Evolutionary conservation across 371 early-diverging fungal genomes (phyloP).

Genomic region (Zopfochytrium polystomum): DNA sequence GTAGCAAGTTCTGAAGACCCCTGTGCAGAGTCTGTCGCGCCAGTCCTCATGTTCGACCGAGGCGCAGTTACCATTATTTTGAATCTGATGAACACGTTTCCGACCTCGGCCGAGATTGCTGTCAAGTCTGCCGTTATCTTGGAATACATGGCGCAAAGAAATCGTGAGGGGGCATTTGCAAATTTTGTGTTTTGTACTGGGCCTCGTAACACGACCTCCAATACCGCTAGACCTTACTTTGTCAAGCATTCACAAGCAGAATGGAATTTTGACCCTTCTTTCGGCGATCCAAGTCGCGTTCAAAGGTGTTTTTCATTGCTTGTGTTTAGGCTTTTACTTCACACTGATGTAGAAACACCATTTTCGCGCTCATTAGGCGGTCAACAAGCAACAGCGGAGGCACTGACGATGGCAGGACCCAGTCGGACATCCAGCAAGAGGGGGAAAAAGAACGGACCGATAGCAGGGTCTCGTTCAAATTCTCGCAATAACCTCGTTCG

Average conservation of each 20-base stretch:
- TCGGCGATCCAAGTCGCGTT: conserved; percentile 12
- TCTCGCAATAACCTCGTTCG: conserved; percentile 1
- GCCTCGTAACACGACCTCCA: neutral
- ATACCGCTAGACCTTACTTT: conserved; percentile 6
- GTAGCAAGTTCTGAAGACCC: neutral
- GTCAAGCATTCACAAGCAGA: conserved; percentile 17
- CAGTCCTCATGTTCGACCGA: conserved; percentile 20
- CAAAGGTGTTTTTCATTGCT: conserved; percentile 13
- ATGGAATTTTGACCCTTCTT: conserved; percentile 23
- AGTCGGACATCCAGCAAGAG: neutral
- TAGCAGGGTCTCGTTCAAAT: neutral
- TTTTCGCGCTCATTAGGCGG: too few relatives aligned
- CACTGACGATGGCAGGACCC: neutral
- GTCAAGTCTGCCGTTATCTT: conserved; percentile 23
- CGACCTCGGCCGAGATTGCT: conserved; percentile 20
- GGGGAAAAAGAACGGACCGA: neutral
- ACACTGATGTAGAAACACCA: too few relatives aligned
- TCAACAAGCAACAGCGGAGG: too few relatives aligned
- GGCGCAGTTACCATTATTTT: conserved; percentile 32
- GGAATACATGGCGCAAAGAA: conserved; percentile 21
- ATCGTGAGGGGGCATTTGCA: too few relatives aligned
- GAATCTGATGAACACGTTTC: conserved; percentile 14
- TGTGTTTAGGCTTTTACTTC: neutral
- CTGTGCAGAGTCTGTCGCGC: conserved; percentile 14
- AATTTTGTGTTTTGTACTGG: neutral